Evolutionary conservation across 768 basidiomycete species (phyloP), one percentile per base, ranked within the genome.

Genomic region (Lentinula guzmanii): DNA sequence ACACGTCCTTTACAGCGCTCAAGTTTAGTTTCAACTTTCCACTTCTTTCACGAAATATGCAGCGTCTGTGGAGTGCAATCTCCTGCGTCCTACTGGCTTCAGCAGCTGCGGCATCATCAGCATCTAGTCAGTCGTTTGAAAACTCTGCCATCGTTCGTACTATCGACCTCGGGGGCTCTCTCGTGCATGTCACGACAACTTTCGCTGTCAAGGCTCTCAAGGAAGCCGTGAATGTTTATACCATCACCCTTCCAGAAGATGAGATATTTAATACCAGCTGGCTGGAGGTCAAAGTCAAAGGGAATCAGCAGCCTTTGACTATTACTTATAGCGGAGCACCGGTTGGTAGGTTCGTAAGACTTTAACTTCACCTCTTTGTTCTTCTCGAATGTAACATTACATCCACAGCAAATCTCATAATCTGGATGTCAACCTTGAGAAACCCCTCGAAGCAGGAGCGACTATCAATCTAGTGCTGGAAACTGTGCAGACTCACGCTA

Each of bases 81-180:
- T 71, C 83, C 65, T 74, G 84, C 66, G 70, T 84, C 52, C 67
- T 83, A 9, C 69, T 85, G 13, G 69, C 75, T 55, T 71, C 76
- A 42, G 70, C 77, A 31, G 69, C 77, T 28, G 70, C 74, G 35
- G 72, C 76, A 35, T 77, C 77, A 4, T 71, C 73, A 55, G 71
- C 68, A 48, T 69, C 71, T 16, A 70, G 73, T 63, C 76, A 77
- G 67, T 81, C 86, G 1, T 93, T 93, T 75, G 91, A 93, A 82
- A 94, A 94, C 67, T 92, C 90, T 21, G 91, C 89, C 64, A 82
- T 98, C 63, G 91, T 95, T 35, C 89, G 93, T 68, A 87, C 90
- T 5, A 79, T 94, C 62, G 95, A 97, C 67, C 89, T 97, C 24
- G 93, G 90, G 39, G 95, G 95, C 56, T 82, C 95, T 18, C 81